Conservation (phyloP, 2,329 filamentous ascomycete species). For the Albophoma yamanashiensis region DNA sequence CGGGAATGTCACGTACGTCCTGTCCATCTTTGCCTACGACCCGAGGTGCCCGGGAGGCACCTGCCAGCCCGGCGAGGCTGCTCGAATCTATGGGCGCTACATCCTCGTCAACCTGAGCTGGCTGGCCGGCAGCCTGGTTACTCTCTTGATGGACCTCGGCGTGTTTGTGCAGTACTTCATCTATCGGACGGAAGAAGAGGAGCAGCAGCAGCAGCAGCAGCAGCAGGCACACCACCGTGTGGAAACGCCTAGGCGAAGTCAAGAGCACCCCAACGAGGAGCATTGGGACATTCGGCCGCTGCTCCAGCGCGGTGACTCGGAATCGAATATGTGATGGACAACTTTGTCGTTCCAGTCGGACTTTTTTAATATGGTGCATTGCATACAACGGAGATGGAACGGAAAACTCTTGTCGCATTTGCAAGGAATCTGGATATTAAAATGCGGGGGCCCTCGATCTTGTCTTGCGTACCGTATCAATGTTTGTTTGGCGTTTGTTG, state of each 20-base stretch:
- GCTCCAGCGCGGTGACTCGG: conserved; percentile 19
- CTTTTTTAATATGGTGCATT: neutral
- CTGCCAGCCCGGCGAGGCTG: conserved; percentile 57
- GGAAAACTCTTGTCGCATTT: neutral
- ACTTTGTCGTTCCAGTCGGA: neutral
- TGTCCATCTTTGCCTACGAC: conserved; percentile 85
- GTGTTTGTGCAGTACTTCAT: conserved; percentile 91
- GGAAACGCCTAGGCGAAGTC: conserved; percentile 1
- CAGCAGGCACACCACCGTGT: conserved; percentile 14
- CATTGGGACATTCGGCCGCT: conserved; percentile 30
- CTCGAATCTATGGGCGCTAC: conserved; percentile 63
- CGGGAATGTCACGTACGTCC: conserved; percentile 86
- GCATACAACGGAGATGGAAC: neutral
- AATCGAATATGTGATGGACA: neutral
- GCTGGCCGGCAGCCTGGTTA: conserved; percentile 82
- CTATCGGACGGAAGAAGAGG: conserved; percentile 44
- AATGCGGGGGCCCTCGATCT: neutral
- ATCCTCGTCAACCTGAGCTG: conserved; percentile 85
- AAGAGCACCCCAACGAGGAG: conserved; percentile 10
- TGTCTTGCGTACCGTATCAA: neutral
- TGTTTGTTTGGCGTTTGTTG: neutral
- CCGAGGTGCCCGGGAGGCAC: conserved; percentile 48
- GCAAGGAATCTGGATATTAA: neutral
- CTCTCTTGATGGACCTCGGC: conserved; percentile 69
- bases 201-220: conserved; percentile 12